Evolutionary conservation across 257 asterid genomes (phyloP), one percentile per base, ranked within the genome.

Genomic region (Ocimum tenuiflorum): DNA sequence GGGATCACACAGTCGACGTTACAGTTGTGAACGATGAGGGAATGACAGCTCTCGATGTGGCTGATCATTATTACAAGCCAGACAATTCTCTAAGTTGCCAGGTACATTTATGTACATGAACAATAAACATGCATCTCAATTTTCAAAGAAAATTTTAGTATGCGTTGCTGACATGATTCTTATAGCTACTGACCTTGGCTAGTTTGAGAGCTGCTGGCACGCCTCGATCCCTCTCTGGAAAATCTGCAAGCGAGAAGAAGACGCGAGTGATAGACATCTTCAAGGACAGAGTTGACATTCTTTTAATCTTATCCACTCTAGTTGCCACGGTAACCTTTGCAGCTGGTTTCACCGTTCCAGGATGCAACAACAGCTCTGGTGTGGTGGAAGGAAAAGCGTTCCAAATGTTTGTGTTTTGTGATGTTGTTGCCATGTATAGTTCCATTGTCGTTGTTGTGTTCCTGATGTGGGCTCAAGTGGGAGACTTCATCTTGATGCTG

Each of bases 391-490:
- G 63, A 18, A 64, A 13, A 6, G 73, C 43, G 15, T 78, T 81
- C 50, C 83, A 75, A 6, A 13, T 49, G 15, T 81, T 78, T 54
- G 75, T 78, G 6, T 51, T 81, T 4, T 75, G 81, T 2, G 78
- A 78, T 54, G 47, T 79, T 38, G n/a, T 75, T 15, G 83, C 81
- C 29, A 66, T 81, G 81, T 69, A 69, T 50, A 56, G 65, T 69
- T 75, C 86, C 60, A 61, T 69, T 6, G 11, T 70, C 18, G 86
- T 67, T n/a, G 79, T 29, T 11, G 75, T 67, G 31, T 13, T 39
- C 10, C 86, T 81, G 22, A 54, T 78, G 1, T 78, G 78, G 78
- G 81, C 86, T 17, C 86, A 81, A 24, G 9, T 78, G 24, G 83
- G 75, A 0, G 83, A 75, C 42, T 33, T 22, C 3, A 55, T 6